Evolutionary conservation across 441 rosid species (phyloP).

Genomic region (Populus tomentosa): DNA sequence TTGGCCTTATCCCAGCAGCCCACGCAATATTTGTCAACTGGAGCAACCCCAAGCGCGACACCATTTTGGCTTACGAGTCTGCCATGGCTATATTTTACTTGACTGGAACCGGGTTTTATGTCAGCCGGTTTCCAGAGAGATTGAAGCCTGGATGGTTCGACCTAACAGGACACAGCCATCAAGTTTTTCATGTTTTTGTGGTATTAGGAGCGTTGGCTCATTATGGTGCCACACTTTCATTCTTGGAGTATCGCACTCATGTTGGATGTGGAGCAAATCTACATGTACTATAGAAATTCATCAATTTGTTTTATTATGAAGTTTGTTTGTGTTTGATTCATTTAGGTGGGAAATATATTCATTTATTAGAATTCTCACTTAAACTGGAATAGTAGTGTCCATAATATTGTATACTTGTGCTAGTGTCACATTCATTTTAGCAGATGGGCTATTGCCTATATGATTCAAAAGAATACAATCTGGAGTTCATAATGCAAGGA

Average conservation of each 20-base stretch:
- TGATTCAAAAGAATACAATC: neutral
- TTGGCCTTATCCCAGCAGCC: slow-evolving; percentile 62
- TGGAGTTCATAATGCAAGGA: neutral
- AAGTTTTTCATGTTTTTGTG: slow-evolving; percentile 77
- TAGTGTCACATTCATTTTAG: neutral
- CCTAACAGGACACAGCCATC: slow-evolving; percentile 76
- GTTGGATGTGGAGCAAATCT: slow-evolving; percentile 33
- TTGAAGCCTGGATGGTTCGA: slow-evolving; percentile 80
- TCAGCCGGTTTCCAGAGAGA: slow-evolving; percentile 65
- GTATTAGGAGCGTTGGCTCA: slow-evolving; percentile 82
- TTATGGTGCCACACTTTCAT: slow-evolving; percentile 65
- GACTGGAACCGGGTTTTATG: slow-evolving; percentile 65
- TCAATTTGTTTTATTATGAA: neutral
- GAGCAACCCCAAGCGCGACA: slow-evolving; percentile 57
- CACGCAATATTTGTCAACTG: slow-evolving; percentile 64
- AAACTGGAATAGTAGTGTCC: neutral
- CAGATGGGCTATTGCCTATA: neutral
- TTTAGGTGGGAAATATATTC: neutral
- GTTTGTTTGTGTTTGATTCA: neutral
- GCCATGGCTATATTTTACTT: slow-evolving; percentile 76
- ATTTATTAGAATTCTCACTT: neutral
- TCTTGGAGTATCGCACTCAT: slow-evolving; percentile 67
- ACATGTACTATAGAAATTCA: neutral
- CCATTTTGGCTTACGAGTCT: slow-evolving; percentile 52
- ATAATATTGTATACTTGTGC: neutral